Evolutionary conservation across 495 filamentous ascomycete genomes (phyloP).

Genomic region (Amniculicola lignicola): DNA sequence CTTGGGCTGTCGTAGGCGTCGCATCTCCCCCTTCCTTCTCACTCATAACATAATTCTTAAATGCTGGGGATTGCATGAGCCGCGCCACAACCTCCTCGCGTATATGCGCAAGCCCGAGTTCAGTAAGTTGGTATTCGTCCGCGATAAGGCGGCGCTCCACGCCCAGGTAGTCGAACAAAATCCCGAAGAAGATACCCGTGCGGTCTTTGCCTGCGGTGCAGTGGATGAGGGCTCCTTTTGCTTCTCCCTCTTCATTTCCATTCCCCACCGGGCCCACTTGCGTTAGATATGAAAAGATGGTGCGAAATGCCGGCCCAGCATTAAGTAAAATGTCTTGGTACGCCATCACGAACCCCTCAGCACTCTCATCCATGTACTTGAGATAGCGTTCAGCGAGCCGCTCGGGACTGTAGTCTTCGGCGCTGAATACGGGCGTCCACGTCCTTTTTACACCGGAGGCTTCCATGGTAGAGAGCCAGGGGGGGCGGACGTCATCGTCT

Average conservation of each 20-base stretch:
- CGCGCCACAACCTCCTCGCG: constrained; percentile 13
- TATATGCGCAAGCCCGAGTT: constrained; percentile 32
- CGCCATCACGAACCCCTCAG: constrained; percentile 42
- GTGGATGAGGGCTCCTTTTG: constrained; percentile 38
- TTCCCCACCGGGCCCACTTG: not conserved
- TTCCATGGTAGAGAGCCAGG: constrained; percentile 26
- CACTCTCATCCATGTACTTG: constrained; percentile 37
- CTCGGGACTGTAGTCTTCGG: constrained; percentile 43
- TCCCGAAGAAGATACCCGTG: constrained; percentile 43
- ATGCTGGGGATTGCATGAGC: constrained; percentile 6
- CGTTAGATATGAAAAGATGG: constrained; percentile 37
- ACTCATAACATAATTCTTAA: constrained; percentile 14
- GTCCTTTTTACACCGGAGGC: constrained; percentile 26
- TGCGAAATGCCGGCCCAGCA: constrained; percentile 32
- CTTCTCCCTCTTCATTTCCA: constrained; percentile 2
- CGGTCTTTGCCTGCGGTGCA: constrained; percentile 48
- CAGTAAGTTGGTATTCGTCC: constrained; percentile 42
- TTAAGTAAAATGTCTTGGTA: constrained; percentile 41
- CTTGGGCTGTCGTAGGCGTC: not conserved
- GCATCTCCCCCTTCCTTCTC: not conserved
- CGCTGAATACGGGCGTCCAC: constrained; percentile 43
- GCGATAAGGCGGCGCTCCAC: constrained; percentile 33
- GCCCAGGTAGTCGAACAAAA: constrained; percentile 39
- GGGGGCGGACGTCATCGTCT: constrained; percentile 17
- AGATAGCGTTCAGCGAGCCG: constrained; percentile 41